A percentile compares a stretch with the other conserved stretches of the same genome.
These are phyloP conservation scores for Lentinula sp. DNA, from an alignment of 768 basidiomycete genomes.

Conservation along the genomic window DNA sequence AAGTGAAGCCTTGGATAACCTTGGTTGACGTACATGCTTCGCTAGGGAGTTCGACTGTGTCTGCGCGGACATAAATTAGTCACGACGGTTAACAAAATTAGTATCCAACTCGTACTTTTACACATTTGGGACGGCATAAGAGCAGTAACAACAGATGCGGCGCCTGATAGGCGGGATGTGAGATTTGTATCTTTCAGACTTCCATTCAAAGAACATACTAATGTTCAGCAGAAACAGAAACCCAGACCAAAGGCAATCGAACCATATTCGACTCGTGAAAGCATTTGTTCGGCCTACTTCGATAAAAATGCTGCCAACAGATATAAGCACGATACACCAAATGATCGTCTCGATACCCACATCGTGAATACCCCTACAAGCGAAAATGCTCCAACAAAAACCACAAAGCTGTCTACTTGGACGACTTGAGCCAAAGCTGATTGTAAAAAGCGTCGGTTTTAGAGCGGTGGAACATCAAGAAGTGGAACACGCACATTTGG, in stretches of 20 bases:
- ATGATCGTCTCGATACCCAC: slow-evolving; percentile 29
- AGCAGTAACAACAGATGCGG: slow-evolving; percentile 42
- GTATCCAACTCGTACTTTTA: slow-evolving; percentile 17
- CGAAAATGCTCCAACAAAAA: slow-evolving; percentile 53
- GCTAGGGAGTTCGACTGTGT: background rate
- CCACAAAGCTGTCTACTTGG: slow-evolving; percentile 52
- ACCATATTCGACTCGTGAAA: slow-evolving; percentile 60
- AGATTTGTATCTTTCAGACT: background rate
- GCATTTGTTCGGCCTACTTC: slow-evolving; percentile 49
- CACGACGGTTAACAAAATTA: background rate
- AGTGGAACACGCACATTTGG: slow-evolving; percentile 29
- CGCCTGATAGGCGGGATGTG: slow-evolving; percentile 30
- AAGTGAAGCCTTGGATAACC: slow-evolving; percentile 55
- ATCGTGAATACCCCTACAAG: slow-evolving; percentile 52
- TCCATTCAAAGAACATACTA: slow-evolving; percentile 31
- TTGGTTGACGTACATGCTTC: slow-evolving; percentile 45
- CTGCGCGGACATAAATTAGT: background rate
- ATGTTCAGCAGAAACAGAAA: slow-evolving; percentile 55
- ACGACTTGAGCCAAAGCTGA: background rate
- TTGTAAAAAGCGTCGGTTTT: background rate
- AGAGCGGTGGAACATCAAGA: background rate
- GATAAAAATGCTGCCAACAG: slow-evolving; percentile 40
- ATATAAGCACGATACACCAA: background rate
- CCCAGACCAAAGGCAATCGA: slow-evolving; percentile 59
- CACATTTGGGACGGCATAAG: slow-evolving; percentile 31